A percentile compares a stretch with the other conserved stretches of the same genome.
phyloP scores from a whole-genome alignment of 2,329 filamentous ascomycete genomes.

The Colletotrichum gigasporum region DNA sequence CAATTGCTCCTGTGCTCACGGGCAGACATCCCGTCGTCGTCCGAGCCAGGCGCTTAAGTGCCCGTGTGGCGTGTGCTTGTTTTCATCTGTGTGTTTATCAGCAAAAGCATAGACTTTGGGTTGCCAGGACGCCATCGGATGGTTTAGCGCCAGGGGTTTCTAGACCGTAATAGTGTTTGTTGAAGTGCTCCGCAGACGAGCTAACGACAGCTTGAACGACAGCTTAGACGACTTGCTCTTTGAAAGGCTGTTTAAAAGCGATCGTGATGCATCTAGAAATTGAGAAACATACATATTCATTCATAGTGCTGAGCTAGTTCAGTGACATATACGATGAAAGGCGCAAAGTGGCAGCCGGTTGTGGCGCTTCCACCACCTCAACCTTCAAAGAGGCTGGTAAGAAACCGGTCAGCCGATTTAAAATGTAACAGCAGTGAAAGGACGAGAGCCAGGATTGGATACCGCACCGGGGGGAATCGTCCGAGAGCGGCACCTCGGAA shows the following conservation, averaged over 20 bases:
- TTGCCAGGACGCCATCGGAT: conserved; percentile 3
- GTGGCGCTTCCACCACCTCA: conserved; percentile 1
- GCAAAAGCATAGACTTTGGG: background rate
- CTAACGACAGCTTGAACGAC: no score
- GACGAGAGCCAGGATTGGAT: background rate
- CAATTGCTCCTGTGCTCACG: background rate
- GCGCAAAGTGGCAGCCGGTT: background rate
- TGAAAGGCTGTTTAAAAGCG: no score
- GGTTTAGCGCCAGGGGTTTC: background rate
- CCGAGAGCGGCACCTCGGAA: background rate
- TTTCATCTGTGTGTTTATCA: background rate
- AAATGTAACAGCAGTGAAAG: background rate
- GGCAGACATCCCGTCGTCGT: background rate
- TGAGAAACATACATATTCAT: background rate
- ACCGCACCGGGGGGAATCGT: background rate
- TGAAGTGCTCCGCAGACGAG: no score
- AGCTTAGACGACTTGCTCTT: no score
- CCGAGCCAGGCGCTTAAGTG: conserved; percentile 11
- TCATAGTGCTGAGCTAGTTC: background rate
- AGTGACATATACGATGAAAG: no score
- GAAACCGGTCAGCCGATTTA: no score
- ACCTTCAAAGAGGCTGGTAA: background rate
- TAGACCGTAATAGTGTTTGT: no score
- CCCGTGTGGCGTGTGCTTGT: background rate
- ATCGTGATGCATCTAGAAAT: no score